Evolutionary conservation across 140 eudicot genomes (phyloP), one percentile per base, ranked within the genome.

Genomic region (Erigeron philadelphicus): DNA sequence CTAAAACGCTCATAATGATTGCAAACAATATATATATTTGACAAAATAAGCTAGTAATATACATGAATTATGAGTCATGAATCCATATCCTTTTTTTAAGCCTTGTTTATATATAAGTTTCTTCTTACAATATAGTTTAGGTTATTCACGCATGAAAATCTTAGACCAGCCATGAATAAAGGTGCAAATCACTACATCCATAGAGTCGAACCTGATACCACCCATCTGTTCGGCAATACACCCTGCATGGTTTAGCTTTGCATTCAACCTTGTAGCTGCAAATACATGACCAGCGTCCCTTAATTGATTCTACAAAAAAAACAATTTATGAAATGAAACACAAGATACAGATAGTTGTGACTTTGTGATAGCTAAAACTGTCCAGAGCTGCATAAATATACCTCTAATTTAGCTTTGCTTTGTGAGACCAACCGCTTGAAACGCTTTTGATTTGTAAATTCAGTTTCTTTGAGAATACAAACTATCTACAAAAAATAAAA

Each of bases 391-490:
- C 60, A 66, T 12, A 8, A 31, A 49, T 83, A 94, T 31, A 31
- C 19, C n/a, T 3, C 54, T n/a, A 50, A 50, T 50, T 89, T 84
- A 66, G 97, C 95, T 90, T 81, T 94, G 89, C 99, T 94, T 73
- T 94, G 99, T 68, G 97, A 94, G 69, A 94, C 97, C 72, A 94
- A 94, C 86, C 90, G 99, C 89, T 94, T 94, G 68, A 94, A 94
- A 52, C 97, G 95, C 79, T 90, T 86, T 71, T 90, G 99, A 75
- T 94, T 97, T 23, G 97, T 83, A 80, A 94, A 86, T 58, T 90
- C 89, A 74, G 90, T 97, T 69, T 94, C 99, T 81, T 90, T 97
- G 70, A 90, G 88, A 68, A 94, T 78, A 71, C 89, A 65, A 70
- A 90, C 90, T 45, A 94, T 83, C 99, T 94, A 76, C 72, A 75